phyloP scores from a whole-genome alignment of 2,329 filamentous ascomycete species.

The Lecanicillium sp. region DNA sequence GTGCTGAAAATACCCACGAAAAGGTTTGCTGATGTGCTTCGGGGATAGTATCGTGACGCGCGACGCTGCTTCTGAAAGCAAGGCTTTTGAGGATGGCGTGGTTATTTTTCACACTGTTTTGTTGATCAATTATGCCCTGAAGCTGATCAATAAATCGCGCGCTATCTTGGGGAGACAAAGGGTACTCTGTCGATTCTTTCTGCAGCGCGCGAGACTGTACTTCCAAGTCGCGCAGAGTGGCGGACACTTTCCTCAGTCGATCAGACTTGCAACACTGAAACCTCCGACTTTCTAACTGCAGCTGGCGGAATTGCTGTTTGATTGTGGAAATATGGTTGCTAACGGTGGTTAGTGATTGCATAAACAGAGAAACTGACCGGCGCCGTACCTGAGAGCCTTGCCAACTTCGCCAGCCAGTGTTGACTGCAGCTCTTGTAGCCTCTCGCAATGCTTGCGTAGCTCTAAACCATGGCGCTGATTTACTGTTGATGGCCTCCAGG shows the following conservation, averaged over 20 bases:
- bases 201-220: background rate
- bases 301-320: background rate
- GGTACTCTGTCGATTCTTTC: background rate
- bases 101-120: background rate
- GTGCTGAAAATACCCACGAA: slow-evolving; percentile 9
- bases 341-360: too few species aligned
- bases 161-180: background rate
- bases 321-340: background rate
- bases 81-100: background rate
- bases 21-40: slow-evolving; percentile 11
- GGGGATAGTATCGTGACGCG: slow-evolving; percentile 11
- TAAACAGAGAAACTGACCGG: background rate
- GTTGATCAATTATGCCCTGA: background rate
- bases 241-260: background rate
- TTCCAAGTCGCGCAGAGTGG: background rate
- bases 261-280: slow-evolving; percentile 1
- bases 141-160: background rate
- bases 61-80: background rate
- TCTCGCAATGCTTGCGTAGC: background rate
- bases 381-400: background rate
- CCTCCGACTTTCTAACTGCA: slow-evolving; percentile 4
- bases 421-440: slow-evolving; percentile 1
- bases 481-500: background rate
- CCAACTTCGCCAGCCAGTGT: background rate
- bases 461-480: background rate